A percentile compares a stretch with the other conserved stretches of the same genome.
These are phyloP conservation scores for Fraxinus baroniana DNA, from an alignment of 305 asterid genomes.

Conservation along the genomic window DNA sequence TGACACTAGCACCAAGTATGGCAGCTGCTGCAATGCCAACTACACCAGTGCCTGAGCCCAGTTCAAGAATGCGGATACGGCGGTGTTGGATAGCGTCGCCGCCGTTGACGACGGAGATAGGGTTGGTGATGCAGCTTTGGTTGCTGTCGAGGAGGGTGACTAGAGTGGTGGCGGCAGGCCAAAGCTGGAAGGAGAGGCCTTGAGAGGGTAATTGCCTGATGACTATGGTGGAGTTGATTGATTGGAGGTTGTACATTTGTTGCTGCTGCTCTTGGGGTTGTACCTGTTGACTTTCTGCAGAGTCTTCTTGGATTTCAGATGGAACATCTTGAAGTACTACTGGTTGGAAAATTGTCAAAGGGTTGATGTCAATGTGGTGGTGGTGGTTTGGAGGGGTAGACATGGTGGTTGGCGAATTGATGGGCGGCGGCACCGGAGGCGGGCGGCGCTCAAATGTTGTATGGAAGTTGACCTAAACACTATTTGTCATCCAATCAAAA, in stretches of 20 bases:
- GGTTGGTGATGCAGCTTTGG: constrained; percentile 15
- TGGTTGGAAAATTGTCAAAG: constrained; percentile 32
- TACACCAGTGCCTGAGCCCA: constrained; percentile 90
- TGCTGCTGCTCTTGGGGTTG: constrained; percentile 18
- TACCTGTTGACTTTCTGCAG: constrained; percentile 2
- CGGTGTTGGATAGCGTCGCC: neutral
- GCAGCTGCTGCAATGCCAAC: constrained; percentile 91
- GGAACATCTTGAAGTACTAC: constrained; percentile 11
- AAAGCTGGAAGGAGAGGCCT: constrained; percentile 89
- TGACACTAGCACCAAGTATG: constrained; percentile 61
- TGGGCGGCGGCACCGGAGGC: neutral
- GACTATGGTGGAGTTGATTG: constrained; percentile 46
- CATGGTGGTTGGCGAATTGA: constrained; percentile 20
- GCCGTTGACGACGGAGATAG: constrained; percentile 30
- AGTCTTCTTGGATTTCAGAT: constrained; percentile 15
- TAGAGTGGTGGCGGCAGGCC: constrained; percentile 90
- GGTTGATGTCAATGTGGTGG: constrained; percentile 26
- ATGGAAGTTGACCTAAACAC: neutral
- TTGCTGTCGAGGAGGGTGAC: constrained; percentile 59
- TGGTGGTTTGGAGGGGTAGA: constrained; percentile 1
- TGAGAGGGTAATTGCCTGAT: constrained; percentile 68
- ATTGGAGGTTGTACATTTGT: constrained; percentile 37
- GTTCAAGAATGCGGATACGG: constrained; percentile 68
- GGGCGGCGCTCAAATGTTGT: neutral
- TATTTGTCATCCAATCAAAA: neutral